Conservation (phyloP, 2,329 filamentous ascomycete genomes). For the Fusarium sp. region DNA sequence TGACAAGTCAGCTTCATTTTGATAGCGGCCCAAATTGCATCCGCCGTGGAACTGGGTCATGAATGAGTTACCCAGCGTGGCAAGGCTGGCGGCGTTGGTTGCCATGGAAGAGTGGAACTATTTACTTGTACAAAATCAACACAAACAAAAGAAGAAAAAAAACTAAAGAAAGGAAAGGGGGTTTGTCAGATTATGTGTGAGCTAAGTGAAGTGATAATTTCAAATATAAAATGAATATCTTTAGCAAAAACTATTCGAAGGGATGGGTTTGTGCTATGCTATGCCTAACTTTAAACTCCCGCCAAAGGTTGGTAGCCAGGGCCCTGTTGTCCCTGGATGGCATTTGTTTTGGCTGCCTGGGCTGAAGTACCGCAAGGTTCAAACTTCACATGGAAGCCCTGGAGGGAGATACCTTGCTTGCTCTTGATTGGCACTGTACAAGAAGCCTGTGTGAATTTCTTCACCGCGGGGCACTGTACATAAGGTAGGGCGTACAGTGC, state of each 20-base stretch:
- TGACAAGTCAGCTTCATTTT: constrained; percentile 29
- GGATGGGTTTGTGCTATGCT: constrained; percentile 4
- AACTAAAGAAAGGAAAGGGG: constrained; percentile 17
- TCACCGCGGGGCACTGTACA: constrained; percentile 23
- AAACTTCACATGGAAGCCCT: neutral
- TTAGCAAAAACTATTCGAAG: neutral
- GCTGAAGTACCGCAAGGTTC: neutral
- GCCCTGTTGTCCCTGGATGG: constrained; percentile 8
- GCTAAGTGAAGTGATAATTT: constrained; percentile 9
- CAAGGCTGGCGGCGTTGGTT: constrained; percentile 37
- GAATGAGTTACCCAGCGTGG: constrained; percentile 40
- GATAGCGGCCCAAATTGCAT: constrained; percentile 19
- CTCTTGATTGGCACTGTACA: constrained; percentile 12
- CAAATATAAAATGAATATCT: constrained; percentile 10
- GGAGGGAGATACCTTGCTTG: neutral
- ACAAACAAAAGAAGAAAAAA: constrained; percentile 37
- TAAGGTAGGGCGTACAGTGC: constrained; percentile 14
- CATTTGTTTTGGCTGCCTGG: constrained; percentile 2
- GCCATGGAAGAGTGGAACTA: constrained; percentile 42
- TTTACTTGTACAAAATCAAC: constrained; percentile 36
- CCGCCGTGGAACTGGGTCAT: constrained; percentile 28
- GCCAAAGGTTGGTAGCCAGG: neutral
- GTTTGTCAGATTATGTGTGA: constrained; percentile 14
- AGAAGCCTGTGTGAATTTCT: constrained; percentile 27
- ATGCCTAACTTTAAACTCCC: neutral